Base-by-base conservation (phyloP, 202 grass and related monocot species). In the Zoysia matrella region DNA sequence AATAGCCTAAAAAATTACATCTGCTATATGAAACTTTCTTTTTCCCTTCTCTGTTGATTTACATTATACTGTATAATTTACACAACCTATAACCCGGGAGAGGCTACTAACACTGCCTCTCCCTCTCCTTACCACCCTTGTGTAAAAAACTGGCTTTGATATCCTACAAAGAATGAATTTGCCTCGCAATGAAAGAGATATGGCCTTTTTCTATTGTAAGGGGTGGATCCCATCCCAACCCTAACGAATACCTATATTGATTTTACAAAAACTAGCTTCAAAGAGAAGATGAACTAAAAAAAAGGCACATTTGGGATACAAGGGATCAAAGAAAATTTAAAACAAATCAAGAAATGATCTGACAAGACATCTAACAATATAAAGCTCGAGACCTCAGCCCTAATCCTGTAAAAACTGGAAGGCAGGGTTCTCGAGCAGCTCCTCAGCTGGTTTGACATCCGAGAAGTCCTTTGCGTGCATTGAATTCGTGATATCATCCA, bases 371-470 rank as follows among this genome's bases (percentile, higher is more conserved):
- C 74, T 86, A 84, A 73, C 40, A 82, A 80, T 84, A 70, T 72
- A 74, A 50, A 81, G 79, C 70, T 76, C 84, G 52, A 90, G 82
- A 69, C 65, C 76, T 78, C 66, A 66, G 84, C 70, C 89, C 86
- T 89, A 96, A 79, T 92, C 89, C 89, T 94, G 91, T 92, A 99
- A 96, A 94, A 99, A 99, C 75, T 96, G 91, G 96, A 99, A 99
- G 87, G 87, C 85, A 2, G 91, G 91, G 81, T 95, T 90, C 85
- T 95, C 85, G n/a, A 94, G 78, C 72, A 99, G 89, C 78, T 92
- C 93, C 74, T 94, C 89, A 4, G 96, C 96, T 50, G 93, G 87
- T 82, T 90, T 94, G 52, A 96, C 84, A 78, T 99, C 93, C 4
- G 78, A 52, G 78, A 94, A 94, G 66, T 99, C 96, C 75, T 95